Conservation (phyloP, 1,139 yeast species). For the Pichia sp. region DNA sequence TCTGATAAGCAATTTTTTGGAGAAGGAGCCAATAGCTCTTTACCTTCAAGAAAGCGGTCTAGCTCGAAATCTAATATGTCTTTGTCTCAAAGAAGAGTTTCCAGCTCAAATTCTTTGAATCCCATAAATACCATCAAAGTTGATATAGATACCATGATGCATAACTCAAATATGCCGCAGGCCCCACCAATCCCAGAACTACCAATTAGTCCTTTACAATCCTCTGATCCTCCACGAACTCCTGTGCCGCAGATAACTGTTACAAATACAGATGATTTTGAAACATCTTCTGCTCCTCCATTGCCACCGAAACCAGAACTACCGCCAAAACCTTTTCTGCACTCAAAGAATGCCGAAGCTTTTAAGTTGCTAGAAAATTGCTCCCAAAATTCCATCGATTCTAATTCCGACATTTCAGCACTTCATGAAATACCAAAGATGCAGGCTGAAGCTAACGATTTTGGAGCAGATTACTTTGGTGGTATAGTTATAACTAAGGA, state of each 20-base stretch:
- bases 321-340: conserved; percentile 3
- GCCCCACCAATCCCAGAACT: too few species aligned
- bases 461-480: conserved; percentile 6
- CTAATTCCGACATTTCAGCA: neutral
- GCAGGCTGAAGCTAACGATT: neutral
- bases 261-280: neutral
- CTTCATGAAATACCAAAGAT: neutral
- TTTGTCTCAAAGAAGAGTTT: neutral
- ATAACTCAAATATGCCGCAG: too few species aligned
- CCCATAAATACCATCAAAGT: too few species aligned
- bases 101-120: neutral
- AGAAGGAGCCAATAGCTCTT: neutral
- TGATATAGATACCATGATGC: too few species aligned
- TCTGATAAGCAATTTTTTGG: neutral
- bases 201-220: neutral
- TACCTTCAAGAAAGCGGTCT: neutral
- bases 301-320: conserved; percentile 10
- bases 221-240: neutral
- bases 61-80: neutral
- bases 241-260: conserved; percentile 4
- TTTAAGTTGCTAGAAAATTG: conserved; percentile 7
- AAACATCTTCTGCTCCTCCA: neutral
- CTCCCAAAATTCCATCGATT: neutral
- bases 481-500: conserved; percentile 11
- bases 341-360: conserved; percentile 1